Evolutionary conservation across 129 eudicot species (phyloP), one percentile per base, ranked within the genome.

Genomic region (Flaveria brownii): DNA sequence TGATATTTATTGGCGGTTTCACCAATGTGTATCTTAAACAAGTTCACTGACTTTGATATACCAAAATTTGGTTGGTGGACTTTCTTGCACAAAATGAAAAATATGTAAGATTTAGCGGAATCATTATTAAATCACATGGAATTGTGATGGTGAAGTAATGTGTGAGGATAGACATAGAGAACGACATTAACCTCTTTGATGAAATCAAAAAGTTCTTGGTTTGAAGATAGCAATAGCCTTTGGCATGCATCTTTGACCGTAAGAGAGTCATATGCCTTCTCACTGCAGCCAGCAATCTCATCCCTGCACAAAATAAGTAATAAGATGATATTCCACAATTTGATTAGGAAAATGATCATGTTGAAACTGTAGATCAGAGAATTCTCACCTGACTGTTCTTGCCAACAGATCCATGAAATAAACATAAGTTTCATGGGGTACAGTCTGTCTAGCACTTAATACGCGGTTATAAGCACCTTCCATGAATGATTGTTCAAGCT

Each of bases 281-380:
- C 98, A 74, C 98, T 90, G 85, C 98, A 94, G n/a, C 98, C 98
- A 1, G 97, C 93, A 71, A 94, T 94, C 89, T 94, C 98, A 75
- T 93, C 98, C 86, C 98, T 93, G 81, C 78, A 77, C 42, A 15
- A 13, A 63, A 14, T 14, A 13, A 63, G 25, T 23, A 36, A 10
- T 20, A 61, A 79, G 47, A 64, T 11, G 45, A 30, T 45, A 49
- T 49, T 49, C 17, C 54, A 49, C 54, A 12, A 0, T 49, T 49
- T 36, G 41, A 36, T 36, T 36, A 5, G 41, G 41, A 36, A 36
- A 36, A 36, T 36, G 41, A 36, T 49, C 54, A 49, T 13, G 12
- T 71, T 28, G 65, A 8, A n/a, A 2, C 22, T 6, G 68, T 0
- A 68, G 17, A 42, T 77, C 1, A 46, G 25, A 70, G n/a, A 66